Percentiles rank a stretch among this genome's conserved stretches.
phyloP scores from a whole-genome alignment of 2,329 filamentous ascomycete genomes.

The Scolecobasidium constrictum region DNA sequence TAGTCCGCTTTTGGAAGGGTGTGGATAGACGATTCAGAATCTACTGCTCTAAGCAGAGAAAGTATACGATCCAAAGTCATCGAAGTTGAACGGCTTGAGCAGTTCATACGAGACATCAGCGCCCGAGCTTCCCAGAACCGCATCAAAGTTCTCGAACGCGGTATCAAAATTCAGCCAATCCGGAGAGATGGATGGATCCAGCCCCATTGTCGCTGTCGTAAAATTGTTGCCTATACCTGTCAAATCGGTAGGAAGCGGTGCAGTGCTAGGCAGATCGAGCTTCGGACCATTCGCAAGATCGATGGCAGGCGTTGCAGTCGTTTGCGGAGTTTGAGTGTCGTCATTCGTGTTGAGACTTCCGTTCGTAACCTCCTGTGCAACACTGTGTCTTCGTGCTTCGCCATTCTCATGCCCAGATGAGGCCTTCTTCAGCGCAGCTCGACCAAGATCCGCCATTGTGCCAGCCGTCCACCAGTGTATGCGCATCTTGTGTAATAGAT shows the following conservation, averaged over 20 bases:
- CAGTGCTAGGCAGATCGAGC: neutral
- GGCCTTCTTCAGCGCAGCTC: slow-evolving; percentile 26
- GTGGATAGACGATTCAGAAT: too few species aligned
- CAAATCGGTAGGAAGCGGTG: neutral
- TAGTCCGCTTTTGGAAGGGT: too few species aligned
- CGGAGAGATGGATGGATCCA: slow-evolving; percentile 1
- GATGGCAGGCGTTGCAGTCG: neutral
- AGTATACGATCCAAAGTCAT: slow-evolving; percentile 1
- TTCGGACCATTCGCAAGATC: neutral
- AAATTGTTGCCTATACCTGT: neutral
- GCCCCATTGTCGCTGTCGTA: neutral
- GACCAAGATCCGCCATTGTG: slow-evolving; percentile 32
- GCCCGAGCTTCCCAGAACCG: slow-evolving; percentile 11
- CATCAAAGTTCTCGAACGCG: slow-evolving; percentile 12
- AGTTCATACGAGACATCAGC: slow-evolving; percentile 9
- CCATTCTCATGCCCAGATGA: neutral
- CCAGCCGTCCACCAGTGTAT: slow-evolving; percentile 36
- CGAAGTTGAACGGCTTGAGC: slow-evolving; percentile 8
- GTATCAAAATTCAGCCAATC: slow-evolving; percentile 11
- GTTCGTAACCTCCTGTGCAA: neutral
- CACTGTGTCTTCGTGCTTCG: neutral
- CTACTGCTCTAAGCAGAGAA: too few species aligned
- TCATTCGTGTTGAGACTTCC: neutral
- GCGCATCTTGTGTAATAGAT: slow-evolving; percentile 31
- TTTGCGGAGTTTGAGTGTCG: neutral